Conservation (phyloP, 2,329 filamentous ascomycete genomes). For the Aspergillus piperis region DNA sequence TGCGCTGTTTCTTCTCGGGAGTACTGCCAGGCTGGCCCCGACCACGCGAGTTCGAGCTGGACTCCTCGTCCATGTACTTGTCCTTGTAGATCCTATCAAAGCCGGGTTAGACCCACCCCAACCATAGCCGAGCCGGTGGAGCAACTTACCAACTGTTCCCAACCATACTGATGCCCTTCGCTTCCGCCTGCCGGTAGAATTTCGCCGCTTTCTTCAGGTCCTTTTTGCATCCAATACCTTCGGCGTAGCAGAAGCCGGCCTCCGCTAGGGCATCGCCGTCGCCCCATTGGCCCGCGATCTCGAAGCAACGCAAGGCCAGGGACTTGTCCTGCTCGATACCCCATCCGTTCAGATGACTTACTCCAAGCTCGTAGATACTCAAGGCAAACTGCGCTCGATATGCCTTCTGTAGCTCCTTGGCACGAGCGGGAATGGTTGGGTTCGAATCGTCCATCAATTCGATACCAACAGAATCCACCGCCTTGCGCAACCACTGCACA, state of each 20-base stretch:
- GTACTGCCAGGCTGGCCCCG: conserved; percentile 40
- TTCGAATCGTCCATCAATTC: conserved; percentile 78
- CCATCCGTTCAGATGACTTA: conserved; percentile 98
- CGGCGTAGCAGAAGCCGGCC: conserved; percentile 92
- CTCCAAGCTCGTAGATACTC: conserved; percentile 93
- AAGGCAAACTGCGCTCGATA: conserved; percentile 91
- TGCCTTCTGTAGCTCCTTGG: conserved; percentile 69
- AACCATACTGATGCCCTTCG: conserved; percentile 94
- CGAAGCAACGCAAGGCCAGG: conserved; percentile 87
- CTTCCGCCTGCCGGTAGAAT: conserved; percentile 86
- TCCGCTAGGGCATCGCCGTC: conserved; percentile 93
- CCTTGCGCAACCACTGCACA: conserved; percentile 87
- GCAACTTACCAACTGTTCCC: conserved; percentile 90
- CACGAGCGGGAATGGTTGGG: conserved; percentile 52
- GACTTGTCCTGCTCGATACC: conserved; percentile 90
- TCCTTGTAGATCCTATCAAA: conserved; percentile 84
- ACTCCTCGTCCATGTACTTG: conserved; percentile 75
- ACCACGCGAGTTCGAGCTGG: conserved; percentile 36
- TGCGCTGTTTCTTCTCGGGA: conserved; percentile 66
- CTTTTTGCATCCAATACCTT: conserved; percentile 93
- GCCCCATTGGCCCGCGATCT: conserved; percentile 94
- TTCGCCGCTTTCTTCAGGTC: conserved; percentile 91
- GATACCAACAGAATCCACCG: conserved; percentile 77
- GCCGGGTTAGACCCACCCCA: not conserved
- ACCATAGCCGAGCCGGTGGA: not conserved